Evolutionary conservation across 2,329 filamentous ascomycete genomes (phyloP).

Genomic region (Cladosporium cucumerinum): DNA sequence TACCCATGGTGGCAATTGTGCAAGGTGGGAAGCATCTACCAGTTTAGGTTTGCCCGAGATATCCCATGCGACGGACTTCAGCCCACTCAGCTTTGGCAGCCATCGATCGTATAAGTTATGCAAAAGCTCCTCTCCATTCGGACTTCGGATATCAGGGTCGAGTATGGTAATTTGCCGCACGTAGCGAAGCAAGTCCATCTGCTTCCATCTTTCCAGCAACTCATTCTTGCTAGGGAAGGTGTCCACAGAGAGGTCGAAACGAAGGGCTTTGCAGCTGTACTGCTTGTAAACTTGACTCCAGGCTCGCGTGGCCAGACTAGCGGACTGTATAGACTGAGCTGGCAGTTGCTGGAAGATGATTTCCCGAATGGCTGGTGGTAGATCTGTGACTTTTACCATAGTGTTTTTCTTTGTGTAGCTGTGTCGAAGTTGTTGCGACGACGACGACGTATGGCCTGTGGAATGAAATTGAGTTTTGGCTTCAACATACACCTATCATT

Average conservation of each 20-base stretch:
- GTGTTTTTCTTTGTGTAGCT: background rate
- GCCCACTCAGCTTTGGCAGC: background rate
- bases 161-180: background rate
- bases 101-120: background rate
- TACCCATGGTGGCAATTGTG: background rate
- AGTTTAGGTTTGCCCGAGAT: background rate
- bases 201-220: background rate
- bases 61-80: background rate
- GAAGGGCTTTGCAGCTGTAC: background rate
- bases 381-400: background rate
- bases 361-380: background rate
- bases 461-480: background rate
- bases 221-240: background rate
- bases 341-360: background rate
- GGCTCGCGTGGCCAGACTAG: background rate
- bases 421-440: background rate
- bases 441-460: too few relatives aligned
- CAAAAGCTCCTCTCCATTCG: background rate
- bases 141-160: background rate
- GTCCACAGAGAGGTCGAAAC: background rate
- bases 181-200: background rate
- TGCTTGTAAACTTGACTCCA: constrained; percentile 5
- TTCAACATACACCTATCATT: background rate
- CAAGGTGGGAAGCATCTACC: background rate
- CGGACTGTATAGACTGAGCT: background rate